Evolutionary conservation across 805 yeast genomes (phyloP).

Genomic region (Priceomyces castillae): DNA sequence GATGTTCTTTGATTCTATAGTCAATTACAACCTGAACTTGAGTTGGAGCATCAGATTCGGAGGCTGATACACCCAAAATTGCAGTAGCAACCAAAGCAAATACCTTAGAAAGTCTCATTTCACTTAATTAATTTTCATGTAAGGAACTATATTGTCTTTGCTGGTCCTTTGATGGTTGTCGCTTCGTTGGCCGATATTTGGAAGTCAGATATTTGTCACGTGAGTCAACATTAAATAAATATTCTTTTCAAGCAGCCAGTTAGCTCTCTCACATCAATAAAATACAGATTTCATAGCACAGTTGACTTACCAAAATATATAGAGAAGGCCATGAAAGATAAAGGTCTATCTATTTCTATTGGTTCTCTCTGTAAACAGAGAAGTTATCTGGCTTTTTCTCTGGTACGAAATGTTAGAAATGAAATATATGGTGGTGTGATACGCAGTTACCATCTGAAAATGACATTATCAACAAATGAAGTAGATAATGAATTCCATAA

Average conservation of each 20-base stretch:
- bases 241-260: neutral
- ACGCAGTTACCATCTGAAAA: neutral
- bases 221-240: neutral
- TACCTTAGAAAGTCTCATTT: conserved; percentile 5
- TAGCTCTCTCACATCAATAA: neutral
- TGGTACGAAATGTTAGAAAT: neutral
- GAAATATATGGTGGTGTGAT: neutral
- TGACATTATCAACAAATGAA: neutral
- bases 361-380: neutral
- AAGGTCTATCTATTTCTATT: neutral
- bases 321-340: neutral
- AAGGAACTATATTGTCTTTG: too few relatives aligned
- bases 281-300: too few relatives aligned
- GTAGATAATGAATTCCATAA: neutral
- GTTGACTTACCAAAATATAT: too few relatives aligned
- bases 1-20: conserved; percentile 48
- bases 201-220: neutral
- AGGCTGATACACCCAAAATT: conserved; percentile 11
- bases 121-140: neutral
- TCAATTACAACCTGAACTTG: conserved; percentile 43
- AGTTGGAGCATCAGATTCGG: conserved; percentile 9
- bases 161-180: neutral
- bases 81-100: conserved; percentile 6
- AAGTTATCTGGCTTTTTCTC: neutral
- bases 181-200: too few relatives aligned